Conservation (phyloP, 768 basidiomycete species). For the Cystobasidium tubakii region DNA sequence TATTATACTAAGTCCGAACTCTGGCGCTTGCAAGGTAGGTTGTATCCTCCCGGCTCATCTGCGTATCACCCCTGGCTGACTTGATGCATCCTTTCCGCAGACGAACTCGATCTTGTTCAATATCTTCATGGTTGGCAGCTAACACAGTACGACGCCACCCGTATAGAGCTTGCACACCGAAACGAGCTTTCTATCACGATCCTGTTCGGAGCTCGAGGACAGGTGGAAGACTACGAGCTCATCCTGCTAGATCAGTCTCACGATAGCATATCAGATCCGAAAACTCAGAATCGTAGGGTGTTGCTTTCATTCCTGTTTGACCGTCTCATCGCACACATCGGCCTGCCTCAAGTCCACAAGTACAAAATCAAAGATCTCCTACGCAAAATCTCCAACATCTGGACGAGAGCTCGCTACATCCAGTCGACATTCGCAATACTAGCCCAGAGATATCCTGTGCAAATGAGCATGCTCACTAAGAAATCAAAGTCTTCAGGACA, state of each 20-base stretch:
- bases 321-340: slow-evolving; percentile 30
- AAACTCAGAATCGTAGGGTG: neutral
- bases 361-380: slow-evolving; percentile 20
- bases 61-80: neutral
- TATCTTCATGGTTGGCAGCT: slow-evolving; percentile 43
- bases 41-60: neutral
- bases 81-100: slow-evolving; percentile 5
- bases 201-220: neutral
- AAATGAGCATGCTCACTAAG: slow-evolving; percentile 6
- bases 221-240: slow-evolving; percentile 16
- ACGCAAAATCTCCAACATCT: slow-evolving; percentile 15
- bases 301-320: slow-evolving; percentile 32
- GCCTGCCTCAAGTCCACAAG: neutral
- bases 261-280: neutral
- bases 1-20: slow-evolving; percentile 42
- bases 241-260: slow-evolving; percentile 3
- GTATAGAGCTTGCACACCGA: slow-evolving; percentile 35
- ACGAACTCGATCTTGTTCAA: slow-evolving; percentile 43
- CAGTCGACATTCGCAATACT: slow-evolving; percentile 18
- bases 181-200: slow-evolving; percentile 39
- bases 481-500: neutral
- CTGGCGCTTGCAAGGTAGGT: slow-evolving; percentile 41
- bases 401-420: slow-evolving; percentile 36
- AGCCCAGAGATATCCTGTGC: slow-evolving; percentile 27
- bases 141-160: slow-evolving; percentile 4